A percentile compares a stretch with the other conserved stretches of the same genome.
Evolutionary conservation across 108 stramenopile genomes (phyloP).

Genomic region (Cyclotella distinguenda): DNA sequence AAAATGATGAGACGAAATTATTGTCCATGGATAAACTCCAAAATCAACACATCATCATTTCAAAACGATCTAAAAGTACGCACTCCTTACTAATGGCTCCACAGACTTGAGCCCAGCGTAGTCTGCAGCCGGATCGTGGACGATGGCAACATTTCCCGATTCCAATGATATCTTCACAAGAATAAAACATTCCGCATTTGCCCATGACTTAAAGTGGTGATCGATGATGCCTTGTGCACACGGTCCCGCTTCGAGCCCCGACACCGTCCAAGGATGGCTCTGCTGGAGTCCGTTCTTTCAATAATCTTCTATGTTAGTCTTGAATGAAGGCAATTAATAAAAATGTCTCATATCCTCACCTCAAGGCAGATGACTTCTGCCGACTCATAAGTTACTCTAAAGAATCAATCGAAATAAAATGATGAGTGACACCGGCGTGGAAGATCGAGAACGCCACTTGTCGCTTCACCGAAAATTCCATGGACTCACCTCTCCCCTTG

Average conservation of each 20-base stretch:
- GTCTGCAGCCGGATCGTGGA: conserved; percentile 39
- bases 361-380: conserved; percentile 26
- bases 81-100: conserved; percentile 19
- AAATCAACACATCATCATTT: too few relatives aligned
- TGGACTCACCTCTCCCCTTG: conserved; percentile 3
- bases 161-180: conserved; percentile 28
- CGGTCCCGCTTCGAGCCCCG: neutral
- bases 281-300: neutral
- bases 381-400: conserved; percentile 22
- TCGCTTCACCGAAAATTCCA: neutral
- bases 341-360: conserved; percentile 1
- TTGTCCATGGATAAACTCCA: too few relatives aligned
- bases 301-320: too few relatives aligned
- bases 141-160: conserved; percentile 50
- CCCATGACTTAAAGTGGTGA: conserved; percentile 29
- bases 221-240: conserved; percentile 2
- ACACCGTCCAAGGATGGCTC: conserved; percentile 7
- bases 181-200: conserved; percentile 21
- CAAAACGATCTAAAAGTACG: conserved; percentile 14
- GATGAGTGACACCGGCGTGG: neutral
- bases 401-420: neutral
- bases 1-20: too few relatives aligned
- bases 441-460: neutral
- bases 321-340: too few relatives aligned
- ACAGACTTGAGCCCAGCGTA: conserved; percentile 18